phyloP scores from a whole-genome alignment of 2,329 filamentous ascomycete species.

The Curvularia sp. region DNA sequence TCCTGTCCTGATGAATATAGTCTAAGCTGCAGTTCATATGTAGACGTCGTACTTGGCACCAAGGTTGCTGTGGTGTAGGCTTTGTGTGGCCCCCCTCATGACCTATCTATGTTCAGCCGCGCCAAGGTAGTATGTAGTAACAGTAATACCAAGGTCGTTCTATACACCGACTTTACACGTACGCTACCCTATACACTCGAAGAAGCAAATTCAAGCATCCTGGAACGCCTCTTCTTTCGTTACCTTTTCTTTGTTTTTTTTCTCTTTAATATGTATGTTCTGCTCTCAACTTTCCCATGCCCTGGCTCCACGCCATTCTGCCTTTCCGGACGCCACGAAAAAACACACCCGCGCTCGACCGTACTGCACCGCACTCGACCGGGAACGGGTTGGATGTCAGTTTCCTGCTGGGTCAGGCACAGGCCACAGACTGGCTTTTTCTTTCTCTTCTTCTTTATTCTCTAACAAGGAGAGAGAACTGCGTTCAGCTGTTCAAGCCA shows the following conservation, averaged over 20 bases:
- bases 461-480: neutral
- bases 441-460: too few species aligned
- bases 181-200: neutral
- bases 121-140: neutral
- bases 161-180: neutral
- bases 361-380: neutral
- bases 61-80: neutral
- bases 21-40: neutral
- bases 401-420: neutral
- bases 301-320: neutral
- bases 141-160: neutral
- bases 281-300: neutral
- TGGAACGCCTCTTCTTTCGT: neutral
- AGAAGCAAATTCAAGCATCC: neutral
- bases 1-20: neutral
- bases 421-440: neutral
- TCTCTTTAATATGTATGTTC: neutral
- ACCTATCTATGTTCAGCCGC: neutral
- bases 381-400: neutral
- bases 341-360: neutral
- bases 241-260: neutral
- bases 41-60: neutral
- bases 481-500: neutral
- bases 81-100: neutral
- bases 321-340: conserved; percentile 1